Conservation (phyloP, 2,329 filamentous ascomycete genomes). For the Ophiocordyceps robertsii region DNA sequence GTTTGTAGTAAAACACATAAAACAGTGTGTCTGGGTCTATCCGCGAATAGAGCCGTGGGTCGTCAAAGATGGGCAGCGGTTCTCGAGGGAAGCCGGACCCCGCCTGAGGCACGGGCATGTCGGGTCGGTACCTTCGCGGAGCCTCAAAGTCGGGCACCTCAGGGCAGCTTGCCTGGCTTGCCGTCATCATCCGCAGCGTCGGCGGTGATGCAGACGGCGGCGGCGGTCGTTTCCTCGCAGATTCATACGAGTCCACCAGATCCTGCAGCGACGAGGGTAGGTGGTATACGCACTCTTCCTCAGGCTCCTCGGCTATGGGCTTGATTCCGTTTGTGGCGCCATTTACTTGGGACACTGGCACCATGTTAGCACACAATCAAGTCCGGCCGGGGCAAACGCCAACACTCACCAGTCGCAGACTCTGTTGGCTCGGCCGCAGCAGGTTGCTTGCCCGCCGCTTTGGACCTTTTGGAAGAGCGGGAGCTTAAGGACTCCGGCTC, state of each 20-base stretch:
- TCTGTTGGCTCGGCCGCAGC: conserved; percentile 27
- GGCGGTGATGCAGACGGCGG: conserved; percentile 49
- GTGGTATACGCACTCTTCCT: conserved; percentile 82
- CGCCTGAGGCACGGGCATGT: conserved; percentile 60
- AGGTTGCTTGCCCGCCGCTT: conserved; percentile 29
- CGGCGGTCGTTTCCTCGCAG: conserved; percentile 56
- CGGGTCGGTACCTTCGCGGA: conserved; percentile 72
- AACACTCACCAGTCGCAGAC: conserved; percentile 27
- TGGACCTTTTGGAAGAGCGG: conserved; percentile 24
- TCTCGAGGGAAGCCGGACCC: conserved; percentile 84
- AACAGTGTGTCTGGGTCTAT: conserved; percentile 96
- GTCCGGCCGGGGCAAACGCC: background rate
- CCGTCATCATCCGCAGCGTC: conserved; percentile 60
- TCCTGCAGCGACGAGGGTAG: conserved; percentile 81
- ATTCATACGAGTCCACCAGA: conserved; percentile 80
- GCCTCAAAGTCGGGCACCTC: conserved; percentile 69
- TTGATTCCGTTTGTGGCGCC: conserved; percentile 38
- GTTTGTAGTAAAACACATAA: conserved; percentile 98
- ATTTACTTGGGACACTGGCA: conserved; percentile 31
- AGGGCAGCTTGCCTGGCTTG: conserved; percentile 61
- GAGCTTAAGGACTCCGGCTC: conserved; percentile 14
- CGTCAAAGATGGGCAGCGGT: conserved; percentile 81
- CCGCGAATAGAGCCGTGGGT: conserved; percentile 72
- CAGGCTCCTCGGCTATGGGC: conserved; percentile 24
- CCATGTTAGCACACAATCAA: background rate